Evolutionary conservation across 1,284 basidiomycete species (phyloP).

Genomic region (Boletus semigastroideus): DNA sequence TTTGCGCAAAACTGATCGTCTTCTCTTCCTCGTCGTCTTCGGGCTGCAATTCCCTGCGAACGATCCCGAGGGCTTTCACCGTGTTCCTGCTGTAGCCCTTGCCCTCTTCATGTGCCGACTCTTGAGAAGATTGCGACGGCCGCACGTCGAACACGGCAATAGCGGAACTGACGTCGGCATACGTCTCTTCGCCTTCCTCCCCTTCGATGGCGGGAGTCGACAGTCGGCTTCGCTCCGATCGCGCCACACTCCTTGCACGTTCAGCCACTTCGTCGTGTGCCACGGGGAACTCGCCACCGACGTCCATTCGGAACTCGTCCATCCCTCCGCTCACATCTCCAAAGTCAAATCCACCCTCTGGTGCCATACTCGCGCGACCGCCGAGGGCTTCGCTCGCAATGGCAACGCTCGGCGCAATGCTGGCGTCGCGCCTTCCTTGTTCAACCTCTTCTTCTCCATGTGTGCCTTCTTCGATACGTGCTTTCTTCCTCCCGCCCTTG

Average conservation of each 20-base stretch:
- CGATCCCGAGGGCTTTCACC: slow-evolving; percentile 81
- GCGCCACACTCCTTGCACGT: slow-evolving; percentile 39
- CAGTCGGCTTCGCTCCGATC: slow-evolving; percentile 59
- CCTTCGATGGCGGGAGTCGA: slow-evolving; percentile 67
- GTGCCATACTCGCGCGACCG: slow-evolving; percentile 48
- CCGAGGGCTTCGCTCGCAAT: slow-evolving; percentile 53
- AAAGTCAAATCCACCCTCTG: slow-evolving; percentile 56
- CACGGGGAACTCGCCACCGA: slow-evolving; percentile 35
- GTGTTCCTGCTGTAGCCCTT: slow-evolving; percentile 90
- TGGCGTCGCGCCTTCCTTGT: slow-evolving; percentile 62
- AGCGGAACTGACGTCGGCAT: slow-evolving; percentile 71
- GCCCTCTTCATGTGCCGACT: slow-evolving; percentile 47
- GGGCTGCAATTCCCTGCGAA: slow-evolving; percentile 75
- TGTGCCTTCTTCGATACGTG: slow-evolving; percentile 49
- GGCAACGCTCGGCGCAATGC: slow-evolving; percentile 55
- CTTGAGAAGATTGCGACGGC: slow-evolving; percentile 47
- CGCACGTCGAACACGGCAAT: slow-evolving; percentile 83
- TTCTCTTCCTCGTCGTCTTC: slow-evolving; percentile 67
- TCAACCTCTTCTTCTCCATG: slow-evolving; percentile 65
- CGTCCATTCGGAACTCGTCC: slow-evolving; percentile 69
- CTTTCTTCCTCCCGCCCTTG: slow-evolving; percentile 60
- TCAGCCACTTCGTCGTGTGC: slow-evolving; percentile 32
- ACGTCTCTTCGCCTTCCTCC: slow-evolving; percentile 63
- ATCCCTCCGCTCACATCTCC: slow-evolving; percentile 50
- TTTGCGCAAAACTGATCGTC: slow-evolving; percentile 39